Evolutionary conservation across 2,329 filamentous ascomycete genomes (phyloP).

Genomic region (Mycocentrospora acerina): DNA sequence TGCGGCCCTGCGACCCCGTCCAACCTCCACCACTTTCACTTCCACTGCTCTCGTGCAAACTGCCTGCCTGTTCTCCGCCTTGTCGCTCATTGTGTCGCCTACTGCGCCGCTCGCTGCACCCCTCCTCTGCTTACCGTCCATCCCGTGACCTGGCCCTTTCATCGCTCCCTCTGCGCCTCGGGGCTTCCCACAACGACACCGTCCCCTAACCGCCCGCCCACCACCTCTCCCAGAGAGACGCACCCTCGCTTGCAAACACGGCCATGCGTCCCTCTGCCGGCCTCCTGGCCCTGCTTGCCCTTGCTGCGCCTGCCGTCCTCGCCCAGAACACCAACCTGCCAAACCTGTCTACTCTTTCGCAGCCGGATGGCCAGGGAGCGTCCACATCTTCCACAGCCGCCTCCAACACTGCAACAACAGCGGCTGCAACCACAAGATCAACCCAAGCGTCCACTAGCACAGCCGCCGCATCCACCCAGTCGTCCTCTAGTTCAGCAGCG

Average conservation of each 20-base stretch:
- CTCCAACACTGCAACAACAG: conserved; percentile 15
- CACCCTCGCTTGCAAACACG: conserved; percentile 13
- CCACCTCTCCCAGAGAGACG: conserved; percentile 10
- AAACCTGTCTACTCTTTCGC: conserved; percentile 27
- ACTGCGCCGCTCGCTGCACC: no score
- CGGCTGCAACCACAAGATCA: conserved; percentile 9
- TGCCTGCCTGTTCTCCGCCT: no score
- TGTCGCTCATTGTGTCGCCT: no score
- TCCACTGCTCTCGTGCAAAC: no score
- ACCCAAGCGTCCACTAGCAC: conserved; percentile 17
- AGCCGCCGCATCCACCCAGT: conserved; percentile 22
- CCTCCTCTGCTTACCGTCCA: conserved; percentile 25
- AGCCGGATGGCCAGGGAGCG: conserved; percentile 22
- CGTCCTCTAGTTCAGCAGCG: conserved; percentile 10
- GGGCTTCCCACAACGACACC: conserved; percentile 6
- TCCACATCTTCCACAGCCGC: no score
- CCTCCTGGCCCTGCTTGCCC: conserved; percentile 33
- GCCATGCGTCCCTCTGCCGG: conserved; percentile 35
- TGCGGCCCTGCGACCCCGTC: conserved; percentile 23
- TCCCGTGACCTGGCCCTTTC: conserved; percentile 30
- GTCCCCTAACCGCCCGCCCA: conserved; percentile 6
- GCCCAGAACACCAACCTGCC: conserved; percentile 35
- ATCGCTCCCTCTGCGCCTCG: conserved; percentile 11
- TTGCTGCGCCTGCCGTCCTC: conserved; percentile 31
- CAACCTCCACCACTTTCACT: conserved; percentile 23